These are phyloP conservation scores for Centaurea solstitialis DNA, from an alignment of 129 eudicot genomes.

Conservation along the genomic window DNA sequence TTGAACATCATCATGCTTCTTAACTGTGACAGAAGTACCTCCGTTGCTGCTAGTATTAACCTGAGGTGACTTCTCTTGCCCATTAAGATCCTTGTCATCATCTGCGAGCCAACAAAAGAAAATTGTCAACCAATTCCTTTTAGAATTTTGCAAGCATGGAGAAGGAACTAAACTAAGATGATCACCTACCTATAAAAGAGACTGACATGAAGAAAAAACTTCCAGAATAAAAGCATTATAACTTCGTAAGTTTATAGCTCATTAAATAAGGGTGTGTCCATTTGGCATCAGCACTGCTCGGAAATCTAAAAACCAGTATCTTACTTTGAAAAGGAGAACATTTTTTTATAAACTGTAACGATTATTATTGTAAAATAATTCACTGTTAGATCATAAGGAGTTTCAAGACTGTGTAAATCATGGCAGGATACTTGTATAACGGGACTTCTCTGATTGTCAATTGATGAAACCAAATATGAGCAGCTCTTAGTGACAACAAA, in stretches of 20 bases:
- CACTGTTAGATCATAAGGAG: background rate
- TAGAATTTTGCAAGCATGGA: background rate
- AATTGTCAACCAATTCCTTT: conserved; percentile 15
- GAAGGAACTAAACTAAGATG: background rate
- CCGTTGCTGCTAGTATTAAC: conserved; percentile 6
- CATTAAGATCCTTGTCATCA: conserved; percentile 5
- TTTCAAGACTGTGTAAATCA: background rate
- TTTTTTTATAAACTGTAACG: background rate
- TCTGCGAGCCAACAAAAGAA: conserved; percentile 12
- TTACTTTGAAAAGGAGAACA: background rate
- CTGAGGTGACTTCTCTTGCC: conserved; percentile 11
- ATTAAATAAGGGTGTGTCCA: background rate
- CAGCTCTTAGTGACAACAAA: background rate
- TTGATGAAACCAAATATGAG: background rate
- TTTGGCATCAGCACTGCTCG: background rate
- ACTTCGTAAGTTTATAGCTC: conserved; percentile 8
- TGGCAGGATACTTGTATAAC: background rate
- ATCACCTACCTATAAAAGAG: conserved; percentile 10
- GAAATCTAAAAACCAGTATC: background rate
- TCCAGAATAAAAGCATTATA: background rate
- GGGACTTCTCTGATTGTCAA: background rate
- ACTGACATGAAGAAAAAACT: background rate
- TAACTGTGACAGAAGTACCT: conserved; percentile 10
- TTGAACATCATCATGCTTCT: conserved; percentile 16
- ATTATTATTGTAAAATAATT: background rate